These are phyloP conservation scores for Verticillium nonalfalfae DNA, from an alignment of 2,329 filamentous ascomycete species.

Conservation along the genomic window DNA sequence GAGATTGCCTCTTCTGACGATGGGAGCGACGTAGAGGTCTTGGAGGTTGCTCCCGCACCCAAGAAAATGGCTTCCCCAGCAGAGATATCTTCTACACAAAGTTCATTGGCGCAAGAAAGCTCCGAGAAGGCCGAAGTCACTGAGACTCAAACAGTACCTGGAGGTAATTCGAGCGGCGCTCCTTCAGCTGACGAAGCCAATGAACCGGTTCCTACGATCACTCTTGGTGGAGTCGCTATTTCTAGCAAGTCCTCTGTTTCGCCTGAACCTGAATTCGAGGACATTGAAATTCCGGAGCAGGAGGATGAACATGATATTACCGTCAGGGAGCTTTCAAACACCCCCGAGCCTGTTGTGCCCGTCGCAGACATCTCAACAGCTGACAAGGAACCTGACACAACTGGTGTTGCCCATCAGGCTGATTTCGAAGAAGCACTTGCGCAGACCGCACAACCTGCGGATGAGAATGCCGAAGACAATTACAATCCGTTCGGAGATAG, in stretches of 20 bases:
- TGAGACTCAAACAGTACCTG: neutral
- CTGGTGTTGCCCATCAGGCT: neutral
- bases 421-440: neutral
- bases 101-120: neutral
- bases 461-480: conserved; percentile 16
- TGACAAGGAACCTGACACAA: conserved; percentile 17
- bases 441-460: neutral
- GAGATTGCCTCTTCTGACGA: conserved; percentile 58
- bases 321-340: conserved; percentile 14
- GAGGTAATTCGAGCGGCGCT: neutral
- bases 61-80: conserved; percentile 12
- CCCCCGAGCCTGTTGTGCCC: conserved; percentile 20
- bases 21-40: conserved; percentile 49
- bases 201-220: neutral
- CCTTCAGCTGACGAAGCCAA: neutral
- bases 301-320: conserved; percentile 22
- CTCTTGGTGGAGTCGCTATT: neutral
- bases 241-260: neutral
- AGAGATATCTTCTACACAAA: neutral
- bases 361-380: conserved; percentile 21
- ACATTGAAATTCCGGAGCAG: conserved; percentile 20
- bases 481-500: conserved; percentile 45
- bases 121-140: neutral
- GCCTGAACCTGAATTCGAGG: conserved; percentile 26
- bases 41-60: conserved; percentile 38